A percentile compares a stretch with the other conserved stretches of the same genome.
Evolutionary conservation across 345 rosid species (phyloP).

Genomic region (Brassica juncea): DNA sequence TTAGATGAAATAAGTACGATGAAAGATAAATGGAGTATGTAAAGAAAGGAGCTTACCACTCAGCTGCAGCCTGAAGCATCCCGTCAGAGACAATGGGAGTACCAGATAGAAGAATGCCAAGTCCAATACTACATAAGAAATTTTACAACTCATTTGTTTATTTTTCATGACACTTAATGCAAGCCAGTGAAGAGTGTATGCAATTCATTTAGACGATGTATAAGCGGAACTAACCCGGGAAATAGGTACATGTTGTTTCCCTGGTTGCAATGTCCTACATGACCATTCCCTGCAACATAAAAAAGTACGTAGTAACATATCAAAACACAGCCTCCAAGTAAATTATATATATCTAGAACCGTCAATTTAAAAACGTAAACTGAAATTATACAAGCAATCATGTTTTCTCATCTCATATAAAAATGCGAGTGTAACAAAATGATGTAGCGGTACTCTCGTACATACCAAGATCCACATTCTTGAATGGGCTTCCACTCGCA

Average conservation of each 20-base stretch:
- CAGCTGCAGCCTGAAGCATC: slow-evolving; percentile 99
- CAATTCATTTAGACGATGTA: neutral
- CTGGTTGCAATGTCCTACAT: slow-evolving; percentile 88
- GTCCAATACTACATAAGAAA: slow-evolving; percentile 72
- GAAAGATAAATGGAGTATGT: neutral
- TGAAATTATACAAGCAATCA: slow-evolving; percentile 9
- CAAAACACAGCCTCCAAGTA: slow-evolving; percentile 23
- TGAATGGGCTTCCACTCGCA: slow-evolving; percentile 98
- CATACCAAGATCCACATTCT: slow-evolving; percentile 85
- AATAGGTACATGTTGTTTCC: slow-evolving; percentile 99
- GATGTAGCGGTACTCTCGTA: slow-evolving; percentile 12
- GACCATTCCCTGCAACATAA: slow-evolving; percentile 64
- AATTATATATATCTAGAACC: neutral
- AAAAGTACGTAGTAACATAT: slow-evolving; percentile 13
- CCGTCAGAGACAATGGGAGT: slow-evolving; percentile 84
- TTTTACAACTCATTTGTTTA: neutral
- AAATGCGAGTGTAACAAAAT: neutral
- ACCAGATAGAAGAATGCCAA: slow-evolving; percentile 95
- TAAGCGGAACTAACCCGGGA: slow-evolving; percentile 73
- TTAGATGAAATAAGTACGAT: neutral
- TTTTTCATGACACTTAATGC: neutral
- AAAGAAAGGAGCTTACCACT: slow-evolving; percentile 56
- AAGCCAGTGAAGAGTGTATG: neutral
- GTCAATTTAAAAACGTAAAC: neutral
- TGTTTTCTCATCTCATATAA: neutral